A percentile compares a stretch with the other conserved stretches of the same genome.
Evolutionary conservation across 805 yeast genomes (phyloP).

Genomic region (Wickerhamiella occidentalis): DNA sequence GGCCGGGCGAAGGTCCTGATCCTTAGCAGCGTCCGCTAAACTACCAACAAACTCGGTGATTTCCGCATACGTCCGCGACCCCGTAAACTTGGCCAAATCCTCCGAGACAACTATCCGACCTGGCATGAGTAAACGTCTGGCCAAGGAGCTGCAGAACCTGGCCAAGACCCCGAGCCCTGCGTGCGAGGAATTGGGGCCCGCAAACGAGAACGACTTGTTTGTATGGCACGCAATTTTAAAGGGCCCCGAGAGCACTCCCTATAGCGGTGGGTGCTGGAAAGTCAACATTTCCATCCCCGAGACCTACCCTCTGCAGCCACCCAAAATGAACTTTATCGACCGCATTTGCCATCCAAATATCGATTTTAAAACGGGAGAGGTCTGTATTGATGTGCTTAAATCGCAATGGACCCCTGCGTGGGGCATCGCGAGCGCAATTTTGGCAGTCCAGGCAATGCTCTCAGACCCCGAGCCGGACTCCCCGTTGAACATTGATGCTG

Average conservation of each 20-base stretch:
- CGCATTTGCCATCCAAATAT: slow-evolving; percentile 30
- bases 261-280: slow-evolving; percentile 40
- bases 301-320: slow-evolving; percentile 40
- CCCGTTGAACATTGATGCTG: slow-evolving; percentile 32
- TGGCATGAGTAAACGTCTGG: slow-evolving; percentile 20
- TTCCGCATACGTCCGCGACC: slow-evolving; percentile 38
- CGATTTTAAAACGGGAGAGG: slow-evolving; percentile 30
- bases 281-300: slow-evolving; percentile 32
- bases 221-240: slow-evolving; percentile 24
- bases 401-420: slow-evolving; percentile 33
- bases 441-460: slow-evolving; percentile 30
- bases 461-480: slow-evolving; percentile 30
- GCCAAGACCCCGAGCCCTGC: slow-evolving; percentile 24
- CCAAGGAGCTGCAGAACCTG: slow-evolving; percentile 24
- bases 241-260: slow-evolving; percentile 34
- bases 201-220: slow-evolving; percentile 20
- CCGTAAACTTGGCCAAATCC: slow-evolving; percentile 53
- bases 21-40: slow-evolving; percentile 54
- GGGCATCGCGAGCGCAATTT: slow-evolving; percentile 29
- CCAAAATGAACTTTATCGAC: slow-evolving; percentile 33
- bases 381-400: slow-evolving; percentile 30
- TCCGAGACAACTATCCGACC: slow-evolving; percentile 41
- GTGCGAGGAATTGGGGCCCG: slow-evolving; percentile 20
- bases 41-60: slow-evolving; percentile 43
- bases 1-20: slow-evolving; percentile 37